Conservation (phyloP, 2,329 filamentous ascomycete genomes). For the Sporothrix pseudoabietina region DNA sequence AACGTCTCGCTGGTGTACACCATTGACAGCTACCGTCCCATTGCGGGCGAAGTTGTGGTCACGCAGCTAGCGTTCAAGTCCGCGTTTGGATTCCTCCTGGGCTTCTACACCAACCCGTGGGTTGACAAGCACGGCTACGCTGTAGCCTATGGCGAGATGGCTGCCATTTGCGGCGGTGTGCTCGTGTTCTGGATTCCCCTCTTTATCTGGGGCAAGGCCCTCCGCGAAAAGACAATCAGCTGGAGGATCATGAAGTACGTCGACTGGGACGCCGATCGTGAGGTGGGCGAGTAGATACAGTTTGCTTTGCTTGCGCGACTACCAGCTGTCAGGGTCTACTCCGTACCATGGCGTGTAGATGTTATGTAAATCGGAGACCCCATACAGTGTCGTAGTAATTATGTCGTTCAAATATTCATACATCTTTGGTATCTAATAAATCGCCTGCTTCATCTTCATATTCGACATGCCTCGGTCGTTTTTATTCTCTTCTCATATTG, state of each 20-base stretch:
- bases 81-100: constrained; percentile 59
- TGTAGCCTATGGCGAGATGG: constrained; percentile 59
- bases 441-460: too few relatives aligned
- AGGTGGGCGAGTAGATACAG: constrained; percentile 53
- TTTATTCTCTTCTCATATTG: too few relatives aligned
- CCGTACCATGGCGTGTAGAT: too few relatives aligned
- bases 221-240: constrained; percentile 51
- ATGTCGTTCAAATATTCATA: too few relatives aligned
- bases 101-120: constrained; percentile 64
- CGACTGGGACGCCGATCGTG: constrained; percentile 56
- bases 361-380: too few relatives aligned
- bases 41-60: constrained; percentile 58
- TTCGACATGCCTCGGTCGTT: too few relatives aligned
- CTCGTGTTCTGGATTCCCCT: constrained; percentile 54
- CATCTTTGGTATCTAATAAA: too few relatives aligned
- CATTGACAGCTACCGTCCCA: constrained; percentile 60
- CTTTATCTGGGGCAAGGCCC: constrained; percentile 54
- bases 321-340: too few relatives aligned
- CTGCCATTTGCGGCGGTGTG: constrained; percentile 53
- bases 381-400: too few relatives aligned
- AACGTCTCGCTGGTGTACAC: constrained; percentile 60
- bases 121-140: constrained; percentile 53
- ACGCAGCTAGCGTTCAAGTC: constrained; percentile 59
- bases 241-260: constrained; percentile 52
- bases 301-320: too few relatives aligned